A percentile compares a stretch with the other conserved stretches of the same genome.
phyloP scores from a whole-genome alignment of 306 rosid species.

The Cucumis hystrix region DNA sequence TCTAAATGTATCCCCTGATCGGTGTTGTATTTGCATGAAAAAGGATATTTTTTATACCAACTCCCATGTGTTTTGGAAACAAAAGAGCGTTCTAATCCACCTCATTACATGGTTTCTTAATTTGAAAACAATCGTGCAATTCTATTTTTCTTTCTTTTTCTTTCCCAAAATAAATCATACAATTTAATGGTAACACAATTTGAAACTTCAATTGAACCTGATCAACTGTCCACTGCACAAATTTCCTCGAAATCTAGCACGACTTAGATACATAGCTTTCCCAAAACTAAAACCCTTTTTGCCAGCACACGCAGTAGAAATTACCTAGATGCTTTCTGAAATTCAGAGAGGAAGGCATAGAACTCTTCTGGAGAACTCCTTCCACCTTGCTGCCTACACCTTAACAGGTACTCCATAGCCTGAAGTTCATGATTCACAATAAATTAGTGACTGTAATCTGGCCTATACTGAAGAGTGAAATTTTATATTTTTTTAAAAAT shows the following conservation, averaged over 20 bases:
- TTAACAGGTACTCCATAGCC: constrained; percentile 77
- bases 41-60: background rate
- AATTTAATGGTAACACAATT: background rate
- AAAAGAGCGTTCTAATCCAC: background rate
- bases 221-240: background rate
- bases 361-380: constrained; percentile 53
- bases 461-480: background rate
- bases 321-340: constrained; percentile 87
- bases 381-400: constrained; percentile 56
- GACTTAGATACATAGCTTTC: background rate
- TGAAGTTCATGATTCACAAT: constrained; percentile 19
- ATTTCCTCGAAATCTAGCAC: background rate
- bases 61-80: background rate
- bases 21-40: background rate
- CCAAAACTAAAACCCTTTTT: background rate
- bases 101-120: background rate
- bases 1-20: background rate
- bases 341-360: constrained; percentile 46
- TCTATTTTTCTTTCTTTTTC: background rate
- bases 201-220: background rate
- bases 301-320: background rate
- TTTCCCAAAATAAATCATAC: background rate
- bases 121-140: background rate
- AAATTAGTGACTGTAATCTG: background rate
- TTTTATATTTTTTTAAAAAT: background rate